A percentile compares a stretch with the other conserved stretches of the same genome.
Evolutionary conservation across 2,329 filamentous ascomycete species (phyloP).

Genomic region (Fusarium poae): DNA sequence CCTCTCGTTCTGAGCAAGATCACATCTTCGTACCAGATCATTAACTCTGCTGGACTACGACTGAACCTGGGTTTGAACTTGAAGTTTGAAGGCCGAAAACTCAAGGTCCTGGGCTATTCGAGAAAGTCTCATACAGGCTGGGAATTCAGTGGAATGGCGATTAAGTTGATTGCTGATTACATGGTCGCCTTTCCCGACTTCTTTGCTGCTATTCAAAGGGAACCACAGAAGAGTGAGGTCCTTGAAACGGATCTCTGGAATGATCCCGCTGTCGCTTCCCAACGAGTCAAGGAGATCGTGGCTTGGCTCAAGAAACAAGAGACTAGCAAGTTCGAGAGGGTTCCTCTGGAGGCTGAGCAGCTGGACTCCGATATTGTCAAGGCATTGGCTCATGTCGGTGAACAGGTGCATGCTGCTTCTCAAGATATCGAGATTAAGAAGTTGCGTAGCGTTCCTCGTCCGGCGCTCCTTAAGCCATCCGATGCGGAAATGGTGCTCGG

Average conservation of each 20-base stretch:
- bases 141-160: slow-evolving; percentile 92
- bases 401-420: slow-evolving; percentile 68
- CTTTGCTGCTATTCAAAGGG: slow-evolving; percentile 86
- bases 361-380: slow-evolving; percentile 91
- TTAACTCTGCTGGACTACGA: slow-evolving; percentile 80
- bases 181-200: slow-evolving; percentile 97
- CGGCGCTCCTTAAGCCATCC: slow-evolving; percentile 89
- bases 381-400: slow-evolving; percentile 81
- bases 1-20: slow-evolving; percentile 94
- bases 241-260: slow-evolving; percentile 89
- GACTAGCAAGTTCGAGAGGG: slow-evolving; percentile 90
- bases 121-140: slow-evolving; percentile 87
- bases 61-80: slow-evolving; percentile 94
- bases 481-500: slow-evolving; percentile 95
- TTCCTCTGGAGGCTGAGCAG: slow-evolving; percentile 96
- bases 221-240: slow-evolving; percentile 87
- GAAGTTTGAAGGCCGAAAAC: slow-evolving; percentile 95
- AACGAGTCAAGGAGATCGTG: slow-evolving; percentile 92
- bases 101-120: slow-evolving; percentile 96
- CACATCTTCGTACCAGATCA: slow-evolving; percentile 91
- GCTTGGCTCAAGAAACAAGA: slow-evolving; percentile 93
- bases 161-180: slow-evolving; percentile 85
- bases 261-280: slow-evolving; percentile 75
- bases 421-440: slow-evolving; percentile 72
- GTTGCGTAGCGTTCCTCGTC: slow-evolving; percentile 84